These are phyloP conservation scores for Spergularia marina DNA, from an alignment of 148 eudicot species.

Conservation along the genomic window DNA sequence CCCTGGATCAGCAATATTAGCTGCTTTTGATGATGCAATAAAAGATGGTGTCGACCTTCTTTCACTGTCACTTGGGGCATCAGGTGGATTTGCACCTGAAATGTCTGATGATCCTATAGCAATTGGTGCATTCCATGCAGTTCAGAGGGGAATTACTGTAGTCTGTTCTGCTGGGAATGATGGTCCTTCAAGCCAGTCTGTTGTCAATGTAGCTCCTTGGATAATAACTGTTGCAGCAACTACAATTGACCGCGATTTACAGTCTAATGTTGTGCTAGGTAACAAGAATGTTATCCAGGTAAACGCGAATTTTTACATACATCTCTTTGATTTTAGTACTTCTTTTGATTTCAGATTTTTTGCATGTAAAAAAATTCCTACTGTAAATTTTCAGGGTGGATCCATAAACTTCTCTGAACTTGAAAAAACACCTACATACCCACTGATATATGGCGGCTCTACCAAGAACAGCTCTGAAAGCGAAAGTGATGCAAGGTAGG, in stretches of 20 bases:
- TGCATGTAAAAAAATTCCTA: not conserved
- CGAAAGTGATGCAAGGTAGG: constrained; percentile 39
- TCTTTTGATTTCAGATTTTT: too few species aligned
- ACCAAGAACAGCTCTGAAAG: constrained; percentile 29
- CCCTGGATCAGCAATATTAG: constrained; percentile 53
- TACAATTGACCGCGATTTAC: constrained; percentile 59
- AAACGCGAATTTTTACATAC: not conserved
- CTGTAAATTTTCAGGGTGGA: constrained; percentile 46
- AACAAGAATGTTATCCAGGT: constrained; percentile 43
- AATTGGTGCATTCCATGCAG: constrained; percentile 70
- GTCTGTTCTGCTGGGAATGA: constrained; percentile 68
- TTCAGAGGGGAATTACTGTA: constrained; percentile 61
- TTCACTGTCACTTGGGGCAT: constrained; percentile 59
- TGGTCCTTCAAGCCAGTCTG: constrained; percentile 44
- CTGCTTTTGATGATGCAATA: constrained; percentile 74
- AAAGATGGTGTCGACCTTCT: constrained; percentile 66
- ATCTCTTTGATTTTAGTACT: not conserved
- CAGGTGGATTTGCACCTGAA: constrained; percentile 20
- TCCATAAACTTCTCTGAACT: constrained; percentile 54
- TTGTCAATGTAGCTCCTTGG: constrained; percentile 76
- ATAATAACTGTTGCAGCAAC: constrained; percentile 68
- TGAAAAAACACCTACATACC: constrained; percentile 39
- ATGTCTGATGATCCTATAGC: constrained; percentile 49
- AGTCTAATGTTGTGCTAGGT: constrained; percentile 48
- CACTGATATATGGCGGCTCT: constrained; percentile 42